Conservation (phyloP, 495 filamentous ascomycete species). For the Aspergillus coremiiformis region DNA sequence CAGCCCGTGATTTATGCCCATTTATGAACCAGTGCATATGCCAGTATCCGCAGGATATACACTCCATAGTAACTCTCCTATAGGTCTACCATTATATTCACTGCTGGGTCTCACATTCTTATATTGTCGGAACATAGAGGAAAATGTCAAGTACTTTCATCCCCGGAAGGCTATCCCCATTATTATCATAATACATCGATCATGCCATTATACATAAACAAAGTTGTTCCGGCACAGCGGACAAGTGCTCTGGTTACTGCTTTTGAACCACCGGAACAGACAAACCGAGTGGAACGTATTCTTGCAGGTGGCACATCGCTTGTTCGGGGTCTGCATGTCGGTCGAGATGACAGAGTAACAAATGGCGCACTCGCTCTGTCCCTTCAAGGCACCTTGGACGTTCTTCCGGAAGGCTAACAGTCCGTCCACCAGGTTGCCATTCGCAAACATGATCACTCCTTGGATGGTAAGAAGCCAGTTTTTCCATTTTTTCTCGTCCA, state of each 20-base stretch:
- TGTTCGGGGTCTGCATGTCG: slow-evolving; percentile 82
- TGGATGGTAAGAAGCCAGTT: slow-evolving; percentile 79
- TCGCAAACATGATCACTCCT: slow-evolving; percentile 85
- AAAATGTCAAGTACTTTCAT: too few relatives aligned
- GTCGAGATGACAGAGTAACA: slow-evolving; percentile 89
- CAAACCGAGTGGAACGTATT: slow-evolving; percentile 87
- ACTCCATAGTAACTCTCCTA: too few relatives aligned
- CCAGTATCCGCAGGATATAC: too few relatives aligned
- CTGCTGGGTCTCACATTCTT: too few relatives aligned
- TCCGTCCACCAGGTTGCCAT: slow-evolving; percentile 77
- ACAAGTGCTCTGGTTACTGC: slow-evolving; percentile 79
- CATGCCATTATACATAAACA: slow-evolving; percentile 21
- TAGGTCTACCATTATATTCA: too few relatives aligned
- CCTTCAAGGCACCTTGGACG: slow-evolving; percentile 78
- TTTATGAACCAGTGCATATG: background rate
- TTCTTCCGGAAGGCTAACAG: slow-evolving; percentile 76
- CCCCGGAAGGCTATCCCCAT: too few relatives aligned
- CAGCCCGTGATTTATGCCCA: background rate
- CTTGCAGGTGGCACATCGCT: slow-evolving; percentile 87
- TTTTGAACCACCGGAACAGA: slow-evolving; percentile 94
- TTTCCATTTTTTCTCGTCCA: slow-evolving; percentile 85
- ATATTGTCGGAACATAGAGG: too few relatives aligned
- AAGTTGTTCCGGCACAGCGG: slow-evolving; percentile 85
- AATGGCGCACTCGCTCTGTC: slow-evolving; percentile 92
- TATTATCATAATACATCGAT: too few relatives aligned